These are phyloP conservation scores for Physcomitrium patens DNA, from an alignment of 225 moss, liverwort and hornwort species.

Conservation along the genomic window DNA sequence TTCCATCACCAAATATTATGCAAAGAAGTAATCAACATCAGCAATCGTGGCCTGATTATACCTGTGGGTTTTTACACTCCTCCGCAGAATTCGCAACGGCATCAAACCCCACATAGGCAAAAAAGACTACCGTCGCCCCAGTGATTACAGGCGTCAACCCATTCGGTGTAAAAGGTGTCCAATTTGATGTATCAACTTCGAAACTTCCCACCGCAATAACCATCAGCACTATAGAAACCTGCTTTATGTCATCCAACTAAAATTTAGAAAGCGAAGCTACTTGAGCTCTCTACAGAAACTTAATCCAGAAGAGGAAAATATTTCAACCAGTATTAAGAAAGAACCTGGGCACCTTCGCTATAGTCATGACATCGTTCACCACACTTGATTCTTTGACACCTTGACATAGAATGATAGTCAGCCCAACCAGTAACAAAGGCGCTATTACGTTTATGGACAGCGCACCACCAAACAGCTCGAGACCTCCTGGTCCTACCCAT, in stretches of 20 bases:
- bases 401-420: constrained; percentile 83
- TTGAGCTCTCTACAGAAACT: background rate
- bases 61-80: constrained; percentile 92
- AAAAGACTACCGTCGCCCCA: constrained; percentile 90
- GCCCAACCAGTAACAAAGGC: constrained; percentile 64
- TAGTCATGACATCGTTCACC: constrained; percentile 85
- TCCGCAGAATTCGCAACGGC: constrained; percentile 98
- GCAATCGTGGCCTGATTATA: constrained; percentile 30
- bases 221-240: constrained; percentile 81
- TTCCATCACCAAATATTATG: constrained; percentile 9
- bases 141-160: constrained; percentile 70
- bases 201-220: constrained; percentile 77
- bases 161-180: constrained; percentile 88
- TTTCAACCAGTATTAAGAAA: background rate
- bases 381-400: constrained; percentile 86
- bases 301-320: background rate
- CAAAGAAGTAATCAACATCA: constrained; percentile 2
- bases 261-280: constrained; percentile 13
- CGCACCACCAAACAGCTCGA: constrained; percentile 77
- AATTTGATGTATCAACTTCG: constrained; percentile 83
- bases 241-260: constrained; percentile 25
- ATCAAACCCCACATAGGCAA: constrained; percentile 98
- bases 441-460: constrained; percentile 90
- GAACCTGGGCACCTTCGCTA: constrained; percentile 63
- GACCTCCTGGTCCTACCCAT: constrained; percentile 85